These are phyloP conservation scores for Sarocladium strictum DNA, from an alignment of 2,329 filamentous ascomycete species.

Conservation along the genomic window DNA sequence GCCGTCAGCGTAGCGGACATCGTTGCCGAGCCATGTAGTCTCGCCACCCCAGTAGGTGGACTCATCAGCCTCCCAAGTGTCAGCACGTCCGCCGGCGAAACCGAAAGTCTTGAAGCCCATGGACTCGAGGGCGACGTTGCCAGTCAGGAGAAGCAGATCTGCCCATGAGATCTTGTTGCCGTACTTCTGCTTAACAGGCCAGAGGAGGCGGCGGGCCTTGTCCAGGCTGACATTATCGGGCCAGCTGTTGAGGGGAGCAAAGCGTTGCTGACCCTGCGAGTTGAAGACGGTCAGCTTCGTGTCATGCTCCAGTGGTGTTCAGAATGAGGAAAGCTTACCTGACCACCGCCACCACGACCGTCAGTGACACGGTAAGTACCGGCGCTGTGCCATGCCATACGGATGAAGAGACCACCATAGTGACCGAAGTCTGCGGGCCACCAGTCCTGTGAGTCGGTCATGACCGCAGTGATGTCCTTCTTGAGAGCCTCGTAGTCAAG, in stretches of 20 bases:
- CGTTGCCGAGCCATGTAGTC: slow-evolving; percentile 65
- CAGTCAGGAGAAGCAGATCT: slow-evolving; percentile 64
- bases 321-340: slow-evolving; percentile 24
- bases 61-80: slow-evolving; percentile 72
- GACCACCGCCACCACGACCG: slow-evolving; percentile 67
- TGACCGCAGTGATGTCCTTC: slow-evolving; percentile 63
- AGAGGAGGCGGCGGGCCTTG: slow-evolving; percentile 73
- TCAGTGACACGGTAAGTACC: slow-evolving; percentile 73
- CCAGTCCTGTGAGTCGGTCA: slow-evolving; percentile 75
- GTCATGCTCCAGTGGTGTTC: not conserved
- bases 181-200: slow-evolving; percentile 82
- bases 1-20: slow-evolving; percentile 58
- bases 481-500: slow-evolving; percentile 63
- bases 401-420: slow-evolving; percentile 75
- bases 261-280: slow-evolving; percentile 62
- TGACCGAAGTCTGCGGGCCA: slow-evolving; percentile 80
- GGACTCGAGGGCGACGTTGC: slow-evolving; percentile 71
- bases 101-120: slow-evolving; percentile 72
- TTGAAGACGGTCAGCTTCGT: not conserved
- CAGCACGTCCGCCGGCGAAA: slow-evolving; percentile 65
- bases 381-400: slow-evolving; percentile 76
- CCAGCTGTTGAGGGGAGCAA: slow-evolving; percentile 76
- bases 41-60: slow-evolving; percentile 73
- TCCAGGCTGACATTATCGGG: slow-evolving; percentile 73
- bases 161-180: slow-evolving; percentile 79